Evolutionary conservation across 306 rosid genomes (phyloP).

Genomic region (Vachellia collinsii): DNA sequence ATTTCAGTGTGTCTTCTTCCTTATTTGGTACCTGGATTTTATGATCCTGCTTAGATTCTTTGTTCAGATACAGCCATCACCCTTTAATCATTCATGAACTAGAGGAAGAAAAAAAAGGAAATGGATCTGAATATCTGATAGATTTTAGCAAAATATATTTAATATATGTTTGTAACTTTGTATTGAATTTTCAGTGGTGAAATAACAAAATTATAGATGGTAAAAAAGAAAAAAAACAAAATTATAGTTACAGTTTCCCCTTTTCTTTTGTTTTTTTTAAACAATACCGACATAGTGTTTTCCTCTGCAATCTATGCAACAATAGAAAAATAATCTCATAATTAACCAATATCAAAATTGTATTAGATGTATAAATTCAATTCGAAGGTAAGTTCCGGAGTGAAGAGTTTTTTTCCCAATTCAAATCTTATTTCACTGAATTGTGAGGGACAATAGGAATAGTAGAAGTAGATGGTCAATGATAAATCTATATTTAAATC

Average conservation of each 20-base stretch:
- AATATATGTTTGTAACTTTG: not conserved
- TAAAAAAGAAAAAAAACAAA: too few relatives aligned
- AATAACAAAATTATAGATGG: not conserved
- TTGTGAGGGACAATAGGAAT: too few relatives aligned
- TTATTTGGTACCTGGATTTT: not conserved
- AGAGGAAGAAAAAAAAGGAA: not conserved
- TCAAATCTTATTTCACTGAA: too few relatives aligned
- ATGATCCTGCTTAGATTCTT: not conserved
- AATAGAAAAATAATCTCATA: not conserved
- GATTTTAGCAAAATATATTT: not conserved
- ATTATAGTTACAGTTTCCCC: too few relatives aligned
- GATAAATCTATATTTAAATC: too few relatives aligned
- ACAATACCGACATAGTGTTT: not conserved
- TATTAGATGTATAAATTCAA: too few relatives aligned
- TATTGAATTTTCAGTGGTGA: not conserved
- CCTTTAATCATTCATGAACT: not conserved
- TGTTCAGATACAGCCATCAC: not conserved
- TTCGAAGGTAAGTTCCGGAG: too few relatives aligned
- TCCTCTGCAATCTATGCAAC: not conserved
- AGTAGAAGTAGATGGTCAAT: too few relatives aligned
- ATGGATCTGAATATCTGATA: not conserved
- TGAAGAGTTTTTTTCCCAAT: too few relatives aligned
- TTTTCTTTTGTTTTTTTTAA: not conserved
- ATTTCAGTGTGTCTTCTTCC: not conserved
- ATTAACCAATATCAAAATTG: too few relatives aligned